These are phyloP conservation scores for Blepharisma stoltei DNA, from an alignment of 73 alveolate species.

Conservation along the genomic window DNA sequence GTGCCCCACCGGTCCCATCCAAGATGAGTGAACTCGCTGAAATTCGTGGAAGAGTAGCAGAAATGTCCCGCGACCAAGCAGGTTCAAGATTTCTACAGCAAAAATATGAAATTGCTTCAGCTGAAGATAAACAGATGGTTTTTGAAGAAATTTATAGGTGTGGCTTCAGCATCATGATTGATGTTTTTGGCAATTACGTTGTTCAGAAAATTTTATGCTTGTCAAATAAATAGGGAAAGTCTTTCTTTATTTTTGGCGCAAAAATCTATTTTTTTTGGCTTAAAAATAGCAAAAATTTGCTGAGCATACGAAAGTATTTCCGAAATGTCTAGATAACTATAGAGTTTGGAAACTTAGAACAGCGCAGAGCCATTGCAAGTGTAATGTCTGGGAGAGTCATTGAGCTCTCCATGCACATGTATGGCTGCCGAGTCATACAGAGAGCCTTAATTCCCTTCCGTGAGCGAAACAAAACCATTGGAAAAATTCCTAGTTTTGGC, in stretches of 20 bases:
- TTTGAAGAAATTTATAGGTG: constrained; percentile 70
- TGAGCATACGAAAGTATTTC: too few species aligned
- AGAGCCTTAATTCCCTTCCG: too few species aligned
- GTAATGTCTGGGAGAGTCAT: constrained; percentile 71
- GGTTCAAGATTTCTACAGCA: constrained; percentile 88
- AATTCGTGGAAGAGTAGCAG: constrained; percentile 63
- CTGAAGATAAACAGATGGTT: constrained; percentile 82
- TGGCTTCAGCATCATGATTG: constrained; percentile 67
- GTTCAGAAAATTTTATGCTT: constrained; percentile 86
- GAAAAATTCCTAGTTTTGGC: too few species aligned
- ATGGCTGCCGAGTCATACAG: constrained; percentile 92
- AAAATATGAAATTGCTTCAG: constrained; percentile 76
- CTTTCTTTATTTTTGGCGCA: neutral
- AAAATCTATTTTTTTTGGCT: neutral
- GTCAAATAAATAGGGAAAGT: neutral
- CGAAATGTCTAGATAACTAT: too few species aligned
- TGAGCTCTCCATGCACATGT: constrained; percentile 76
- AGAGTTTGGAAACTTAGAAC: constrained; percentile 56
- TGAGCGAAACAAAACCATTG: too few species aligned
- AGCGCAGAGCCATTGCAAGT: constrained; percentile 60
- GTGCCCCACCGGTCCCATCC: constrained; percentile 35
- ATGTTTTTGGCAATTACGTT: constrained; percentile 92
- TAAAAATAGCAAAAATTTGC: too few species aligned
- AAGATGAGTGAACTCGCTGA: constrained; percentile 55
- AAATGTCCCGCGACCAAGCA: constrained; percentile 62